phyloP scores from a whole-genome alignment of 345 rosid genomes.

The Eucalyptus pauciflora region DNA sequence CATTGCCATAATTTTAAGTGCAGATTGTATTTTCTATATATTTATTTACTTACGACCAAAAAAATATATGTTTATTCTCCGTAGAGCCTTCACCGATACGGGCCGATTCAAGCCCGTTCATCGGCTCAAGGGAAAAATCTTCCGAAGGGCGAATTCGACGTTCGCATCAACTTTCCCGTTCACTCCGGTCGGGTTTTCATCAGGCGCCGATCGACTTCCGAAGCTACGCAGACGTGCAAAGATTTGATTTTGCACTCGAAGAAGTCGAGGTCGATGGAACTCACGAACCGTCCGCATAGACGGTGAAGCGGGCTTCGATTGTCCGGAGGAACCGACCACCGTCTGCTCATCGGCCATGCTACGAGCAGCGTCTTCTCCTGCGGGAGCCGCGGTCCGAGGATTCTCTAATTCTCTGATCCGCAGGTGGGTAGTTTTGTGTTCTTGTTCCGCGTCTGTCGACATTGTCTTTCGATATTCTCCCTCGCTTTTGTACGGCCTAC shows the following conservation, averaged over 20 bases:
- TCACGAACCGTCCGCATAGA: neutral
- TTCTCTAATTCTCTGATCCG: neutral
- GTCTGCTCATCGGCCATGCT: neutral
- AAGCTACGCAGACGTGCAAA: neutral
- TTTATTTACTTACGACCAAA: no score
- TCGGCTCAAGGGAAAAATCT: neutral
- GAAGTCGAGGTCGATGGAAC: neutral
- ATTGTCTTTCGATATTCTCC: neutral
- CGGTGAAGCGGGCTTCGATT: neutral
- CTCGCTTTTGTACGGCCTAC: neutral
- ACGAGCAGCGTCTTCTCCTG: neutral
- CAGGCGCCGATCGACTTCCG: neutral
- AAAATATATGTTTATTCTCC: no score
- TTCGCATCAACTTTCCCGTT: neutral
- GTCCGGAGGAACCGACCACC: neutral
- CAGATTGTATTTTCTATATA: neutral
- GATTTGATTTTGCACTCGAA: neutral
- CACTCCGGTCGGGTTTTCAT: neutral
- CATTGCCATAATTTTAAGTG: neutral
- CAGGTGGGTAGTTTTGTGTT: neutral
- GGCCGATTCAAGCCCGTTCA: neutral
- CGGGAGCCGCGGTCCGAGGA: neutral
- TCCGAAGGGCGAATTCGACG: neutral
- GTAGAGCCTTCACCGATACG: neutral
- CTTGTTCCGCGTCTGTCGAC: neutral